Conservation (phyloP, 495 filamentous ascomycete genomes). For the Podospora sp. region DNA sequence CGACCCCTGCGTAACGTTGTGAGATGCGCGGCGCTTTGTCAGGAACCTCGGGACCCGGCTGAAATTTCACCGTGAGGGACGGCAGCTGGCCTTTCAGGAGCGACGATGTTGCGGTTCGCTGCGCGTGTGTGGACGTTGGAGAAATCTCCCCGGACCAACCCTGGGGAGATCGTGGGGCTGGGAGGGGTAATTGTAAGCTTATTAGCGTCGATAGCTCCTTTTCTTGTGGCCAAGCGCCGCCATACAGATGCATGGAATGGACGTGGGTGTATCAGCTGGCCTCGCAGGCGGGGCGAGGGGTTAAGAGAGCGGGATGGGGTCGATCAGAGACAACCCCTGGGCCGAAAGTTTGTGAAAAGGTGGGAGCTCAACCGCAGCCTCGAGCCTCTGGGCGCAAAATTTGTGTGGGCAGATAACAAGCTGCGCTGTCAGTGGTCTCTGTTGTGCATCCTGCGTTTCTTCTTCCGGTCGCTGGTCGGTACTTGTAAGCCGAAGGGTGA, state of each 20-base stretch:
- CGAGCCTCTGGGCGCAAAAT: background rate
- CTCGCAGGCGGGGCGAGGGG: background rate
- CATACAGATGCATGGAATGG: background rate
- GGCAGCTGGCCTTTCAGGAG: background rate
- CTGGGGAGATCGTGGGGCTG: conserved; percentile 4
- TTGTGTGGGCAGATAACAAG: background rate
- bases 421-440: conserved; percentile 1
- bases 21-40: background rate
- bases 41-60: background rate
- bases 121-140: conserved; percentile 5
- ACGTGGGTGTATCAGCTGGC: background rate
- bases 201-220: conserved; percentile 1
- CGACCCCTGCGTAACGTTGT: background rate
- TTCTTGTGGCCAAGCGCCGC: conserved; percentile 6
- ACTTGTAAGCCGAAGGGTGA: no score
- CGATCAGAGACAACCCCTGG: conserved; percentile 1
- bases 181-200: conserved; percentile 20
- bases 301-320: background rate
- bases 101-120: background rate
- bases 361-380: background rate
- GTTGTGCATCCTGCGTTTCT: background rate
- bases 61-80: background rate
- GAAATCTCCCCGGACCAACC: background rate
- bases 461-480: no score
- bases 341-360: background rate